phyloP scores from a whole-genome alignment of 495 filamentous ascomycete genomes.

The Tirmania nivea region DNA sequence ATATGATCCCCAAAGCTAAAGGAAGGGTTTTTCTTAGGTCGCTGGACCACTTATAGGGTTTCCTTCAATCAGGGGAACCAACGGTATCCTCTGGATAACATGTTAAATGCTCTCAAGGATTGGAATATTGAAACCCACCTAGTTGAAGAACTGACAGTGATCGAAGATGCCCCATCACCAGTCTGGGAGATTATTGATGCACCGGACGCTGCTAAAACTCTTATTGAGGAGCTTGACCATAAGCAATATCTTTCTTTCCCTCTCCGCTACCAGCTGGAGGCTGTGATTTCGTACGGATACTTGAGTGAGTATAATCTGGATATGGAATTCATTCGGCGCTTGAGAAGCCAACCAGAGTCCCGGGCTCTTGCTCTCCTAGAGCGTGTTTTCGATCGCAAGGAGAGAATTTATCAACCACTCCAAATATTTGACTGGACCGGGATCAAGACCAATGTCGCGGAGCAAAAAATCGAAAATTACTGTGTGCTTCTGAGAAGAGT shows the following conservation, averaged over 20 bases:
- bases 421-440: conserved; percentile 38
- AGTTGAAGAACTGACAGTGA: conserved; percentile 19
- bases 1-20: not conserved
- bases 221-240: not conserved
- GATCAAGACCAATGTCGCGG: conserved; percentile 23
- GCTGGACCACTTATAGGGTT: conserved; percentile 49
- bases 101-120: conserved; percentile 40
- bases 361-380: conserved; percentile 38
- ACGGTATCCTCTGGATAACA: conserved; percentile 20
- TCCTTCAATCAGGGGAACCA: conserved; percentile 23
- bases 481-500: conserved; percentile 57
- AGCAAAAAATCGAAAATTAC: conserved; percentile 40
- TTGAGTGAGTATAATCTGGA: conserved; percentile 60
- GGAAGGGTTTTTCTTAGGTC: conserved; percentile 15
- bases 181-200: conserved; percentile 20
- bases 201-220: conserved; percentile 7
- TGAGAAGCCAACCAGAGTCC: conserved; percentile 29
- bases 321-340: conserved; percentile 36
- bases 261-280: conserved; percentile 78
- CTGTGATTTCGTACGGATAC: conserved; percentile 60
- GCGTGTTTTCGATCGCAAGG: conserved; percentile 35
- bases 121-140: conserved; percentile 41
- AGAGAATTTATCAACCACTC: conserved; percentile 48
- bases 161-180: conserved; percentile 7
- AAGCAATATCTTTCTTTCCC: conserved; percentile 34